phyloP scores from a whole-genome alignment of 495 filamentous ascomycete species.

The Aspergillus kassunensis region DNA sequence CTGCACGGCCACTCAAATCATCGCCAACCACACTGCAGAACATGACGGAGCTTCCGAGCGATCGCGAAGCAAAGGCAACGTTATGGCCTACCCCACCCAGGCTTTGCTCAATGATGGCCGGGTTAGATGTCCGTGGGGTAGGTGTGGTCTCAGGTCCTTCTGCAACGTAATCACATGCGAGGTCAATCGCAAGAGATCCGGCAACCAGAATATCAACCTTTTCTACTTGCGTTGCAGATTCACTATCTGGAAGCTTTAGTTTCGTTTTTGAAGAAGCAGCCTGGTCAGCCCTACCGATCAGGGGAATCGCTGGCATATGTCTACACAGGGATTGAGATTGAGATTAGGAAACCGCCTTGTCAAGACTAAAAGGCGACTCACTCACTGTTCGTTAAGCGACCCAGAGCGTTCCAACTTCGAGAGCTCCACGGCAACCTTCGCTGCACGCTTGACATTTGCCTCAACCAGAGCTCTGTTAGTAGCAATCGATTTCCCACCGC shows the following conservation, averaged over 20 bases:
- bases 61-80: slow-evolving; percentile 74
- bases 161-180: slow-evolving; percentile 71
- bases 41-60: slow-evolving; percentile 51
- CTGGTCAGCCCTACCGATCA: slow-evolving; percentile 25
- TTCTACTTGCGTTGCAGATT: slow-evolving; percentile 9
- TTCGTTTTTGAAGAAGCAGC: slow-evolving; percentile 19
- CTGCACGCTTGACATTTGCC: slow-evolving; percentile 74
- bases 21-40: slow-evolving; percentile 75
- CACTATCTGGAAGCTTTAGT: slow-evolving; percentile 5
- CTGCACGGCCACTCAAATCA: slow-evolving; percentile 70
- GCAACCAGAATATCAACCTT: slow-evolving; percentile 73
- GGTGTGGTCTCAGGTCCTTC: slow-evolving; percentile 40
- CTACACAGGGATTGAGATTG: slow-evolving; percentile 29
- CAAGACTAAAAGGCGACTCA: slow-evolving; percentile 27
- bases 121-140: slow-evolving; percentile 78
- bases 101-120: slow-evolving; percentile 69
- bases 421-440: slow-evolving; percentile 74
- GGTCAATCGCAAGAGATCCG: slow-evolving; percentile 83
- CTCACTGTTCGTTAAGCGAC: slow-evolving; percentile 38
- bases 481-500: slow-evolving; percentile 61
- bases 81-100: slow-evolving; percentile 96
- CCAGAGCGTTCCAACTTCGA: slow-evolving; percentile 52
- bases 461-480: slow-evolving; percentile 77
- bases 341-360: slow-evolving; percentile 29
- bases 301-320: slow-evolving; percentile 39